Evolutionary conservation across 352 stramenopile species (phyloP), one percentile per base, ranked within the genome.

Genomic region (Phytopythium montanum): DNA sequence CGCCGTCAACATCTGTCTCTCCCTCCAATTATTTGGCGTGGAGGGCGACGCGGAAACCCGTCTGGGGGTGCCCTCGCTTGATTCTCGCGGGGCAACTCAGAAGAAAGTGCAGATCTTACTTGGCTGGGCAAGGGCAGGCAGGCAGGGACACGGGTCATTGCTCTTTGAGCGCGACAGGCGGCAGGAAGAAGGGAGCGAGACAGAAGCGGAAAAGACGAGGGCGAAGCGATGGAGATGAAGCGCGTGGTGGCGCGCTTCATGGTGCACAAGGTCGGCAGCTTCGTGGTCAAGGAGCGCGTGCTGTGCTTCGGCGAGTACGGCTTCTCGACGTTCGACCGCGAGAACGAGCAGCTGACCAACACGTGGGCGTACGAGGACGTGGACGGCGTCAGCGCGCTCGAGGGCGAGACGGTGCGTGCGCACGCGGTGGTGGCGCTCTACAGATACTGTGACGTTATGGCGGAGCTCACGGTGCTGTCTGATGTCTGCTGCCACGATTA

Each of bases 281-380:
- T 93, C 59, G 80, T 88, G 49, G 69, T 89, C n/a, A 94, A 94
- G 60, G 84, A 92, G 66, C 84, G 84, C 54, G 81, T 92, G 61
- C 59, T 94, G 44, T 90, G 81, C 68, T 88, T 94, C n/a, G 79
- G 74, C 23, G 79, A 88, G 52, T 73, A 80, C 48, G 74, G 70
- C 18, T 94, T 94, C 56, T 92, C 64, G 38, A 94, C 84, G 19
- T 72, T 86, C 60, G 81, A 92, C 49, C 62, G 69, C 12, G 84
- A 94, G 60, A 86, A 69, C 50, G 79, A 90, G 46, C 65, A 80
- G 50, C 62, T 90, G 44, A 94, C 84, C 31, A 94, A 94, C 56
- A 80, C 80, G 51, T 94, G 84, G 84, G 78, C 81, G 3, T 94
- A 94, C 59, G 75, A 87, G 44, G 84, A 94, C 38, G 84, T 94